Conservation (phyloP, 176 grass and related monocot species). For the Echinochloa phyllopogon region DNA sequence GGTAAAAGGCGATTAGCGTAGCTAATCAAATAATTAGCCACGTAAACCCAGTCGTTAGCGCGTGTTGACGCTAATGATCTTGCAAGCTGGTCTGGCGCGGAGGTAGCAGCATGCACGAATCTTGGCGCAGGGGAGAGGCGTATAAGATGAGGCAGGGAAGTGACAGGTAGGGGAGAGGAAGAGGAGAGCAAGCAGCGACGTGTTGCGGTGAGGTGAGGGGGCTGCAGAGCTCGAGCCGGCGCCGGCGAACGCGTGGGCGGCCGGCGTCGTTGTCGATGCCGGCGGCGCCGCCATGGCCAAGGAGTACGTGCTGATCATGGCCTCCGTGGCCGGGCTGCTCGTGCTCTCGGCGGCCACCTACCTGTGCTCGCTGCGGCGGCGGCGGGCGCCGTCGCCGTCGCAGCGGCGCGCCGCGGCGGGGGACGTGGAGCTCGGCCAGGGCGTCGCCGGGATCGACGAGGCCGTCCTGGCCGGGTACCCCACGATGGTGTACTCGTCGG, state of each 20-base stretch:
- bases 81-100: not conserved
- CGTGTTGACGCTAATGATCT: not conserved
- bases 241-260: too few relatives aligned
- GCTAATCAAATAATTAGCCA: not conserved
- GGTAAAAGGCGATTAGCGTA: not conserved
- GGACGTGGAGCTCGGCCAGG: conserved; percentile 12
- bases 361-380: not conserved
- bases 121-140: not conserved
- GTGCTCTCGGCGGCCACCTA: conserved; percentile 6
- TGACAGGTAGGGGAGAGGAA: not conserved
- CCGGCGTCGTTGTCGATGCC: not conserved
- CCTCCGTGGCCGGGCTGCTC: conserved; percentile 19
- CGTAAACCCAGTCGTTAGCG: not conserved
- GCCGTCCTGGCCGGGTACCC: conserved; percentile 36
- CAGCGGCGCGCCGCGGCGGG: conserved; percentile 6
- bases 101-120: not conserved
- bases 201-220: not conserved
- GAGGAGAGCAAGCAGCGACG: not conserved
- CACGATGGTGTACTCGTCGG: conserved; percentile 34
- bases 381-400: not conserved
- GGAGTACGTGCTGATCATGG: not conserved
- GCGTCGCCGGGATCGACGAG: conserved; percentile 32
- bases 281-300: conserved; percentile 4
- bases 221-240: not conserved
- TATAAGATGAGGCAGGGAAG: not conserved